Conservation (phyloP, 192 early-diverging fungal genomes). For the Umbelopsis ramanniana region DNA sequence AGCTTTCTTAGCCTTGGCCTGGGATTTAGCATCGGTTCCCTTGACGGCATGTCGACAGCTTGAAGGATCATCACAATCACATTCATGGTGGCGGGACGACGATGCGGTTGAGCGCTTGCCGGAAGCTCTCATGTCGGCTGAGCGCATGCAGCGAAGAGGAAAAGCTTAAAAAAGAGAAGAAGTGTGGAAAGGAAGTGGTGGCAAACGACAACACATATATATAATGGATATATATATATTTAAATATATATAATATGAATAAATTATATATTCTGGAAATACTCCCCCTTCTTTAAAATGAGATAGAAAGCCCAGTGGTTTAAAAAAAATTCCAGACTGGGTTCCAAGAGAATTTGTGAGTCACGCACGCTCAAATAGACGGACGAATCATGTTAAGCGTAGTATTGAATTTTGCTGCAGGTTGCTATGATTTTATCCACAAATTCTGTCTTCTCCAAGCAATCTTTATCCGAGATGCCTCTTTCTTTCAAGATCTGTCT, state of each 20-base stretch:
- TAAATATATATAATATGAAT: too few relatives aligned
- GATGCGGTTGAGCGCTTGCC: neutral
- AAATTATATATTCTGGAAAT: too few relatives aligned
- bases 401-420: slow-evolving; percentile 41
- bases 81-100: neutral
- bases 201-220: too few relatives aligned
- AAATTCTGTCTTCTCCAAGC: slow-evolving; percentile 56
- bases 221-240: too few relatives aligned
- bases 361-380: slow-evolving; percentile 5
- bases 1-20: slow-evolving; percentile 33
- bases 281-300: neutral
- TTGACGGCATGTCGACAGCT: neutral
- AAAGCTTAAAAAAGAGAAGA: neutral
- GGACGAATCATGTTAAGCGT: slow-evolving; percentile 23
- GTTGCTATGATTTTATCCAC: slow-evolving; percentile 48
- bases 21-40: slow-evolving; percentile 27
- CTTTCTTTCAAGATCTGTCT: slow-evolving; percentile 54
- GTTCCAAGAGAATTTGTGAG: slow-evolving; percentile 11
- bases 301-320: neutral
- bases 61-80: slow-evolving; percentile 6
- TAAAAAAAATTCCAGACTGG: slow-evolving; percentile 1
- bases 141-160: neutral
- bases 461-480: slow-evolving; percentile 42
- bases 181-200: neutral
- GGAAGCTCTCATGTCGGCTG: slow-evolving; percentile 9